These are phyloP conservation scores for Erysimum cheiranthoides DNA, from an alignment of 345 rosid species.

Conservation along the genomic window DNA sequence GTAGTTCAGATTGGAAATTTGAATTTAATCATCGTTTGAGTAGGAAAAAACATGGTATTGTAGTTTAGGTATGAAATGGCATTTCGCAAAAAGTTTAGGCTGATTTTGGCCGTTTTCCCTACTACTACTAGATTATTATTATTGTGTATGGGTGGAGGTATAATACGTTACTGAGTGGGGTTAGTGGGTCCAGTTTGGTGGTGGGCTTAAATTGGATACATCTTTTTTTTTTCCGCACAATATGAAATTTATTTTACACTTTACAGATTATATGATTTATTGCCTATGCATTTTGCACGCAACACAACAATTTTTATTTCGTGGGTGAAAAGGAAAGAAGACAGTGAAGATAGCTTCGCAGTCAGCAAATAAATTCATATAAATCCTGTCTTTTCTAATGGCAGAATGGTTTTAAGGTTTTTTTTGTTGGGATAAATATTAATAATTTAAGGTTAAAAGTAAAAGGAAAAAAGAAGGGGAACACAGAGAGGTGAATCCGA, in stretches of 20 bases:
- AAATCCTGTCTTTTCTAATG: background rate
- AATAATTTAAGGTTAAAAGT: background rate
- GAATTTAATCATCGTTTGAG: too few species aligned
- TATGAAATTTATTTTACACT: conserved; percentile 2
- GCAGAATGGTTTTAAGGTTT: conserved; percentile 18
- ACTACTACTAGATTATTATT: background rate
- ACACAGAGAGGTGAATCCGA: conserved; percentile 7
- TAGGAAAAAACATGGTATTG: too few species aligned
- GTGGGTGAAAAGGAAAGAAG: background rate
- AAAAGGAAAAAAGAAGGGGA: background rate
- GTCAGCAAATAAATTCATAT: background rate
- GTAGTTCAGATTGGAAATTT: too few species aligned
- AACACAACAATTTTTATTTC: conserved; percentile 2
- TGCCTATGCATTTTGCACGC: conserved; percentile 26
- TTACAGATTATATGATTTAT: conserved; percentile 33
- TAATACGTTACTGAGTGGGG: conserved; percentile 4
- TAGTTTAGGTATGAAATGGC: too few species aligned
- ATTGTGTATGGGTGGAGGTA: background rate
- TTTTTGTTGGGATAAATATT: background rate
- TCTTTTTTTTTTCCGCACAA: background rate
- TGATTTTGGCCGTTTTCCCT: too few species aligned
- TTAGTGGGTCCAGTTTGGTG: conserved; percentile 30
- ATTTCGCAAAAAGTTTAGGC: too few species aligned
- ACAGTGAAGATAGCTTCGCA: background rate
- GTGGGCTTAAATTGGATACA: conserved; percentile 23